A percentile compares a stretch with the other conserved stretches of the same genome.
Evolutionary conservation across 176 grass and related monocot genomes (phyloP).

Genomic region (Pontederia crassipes): DNA sequence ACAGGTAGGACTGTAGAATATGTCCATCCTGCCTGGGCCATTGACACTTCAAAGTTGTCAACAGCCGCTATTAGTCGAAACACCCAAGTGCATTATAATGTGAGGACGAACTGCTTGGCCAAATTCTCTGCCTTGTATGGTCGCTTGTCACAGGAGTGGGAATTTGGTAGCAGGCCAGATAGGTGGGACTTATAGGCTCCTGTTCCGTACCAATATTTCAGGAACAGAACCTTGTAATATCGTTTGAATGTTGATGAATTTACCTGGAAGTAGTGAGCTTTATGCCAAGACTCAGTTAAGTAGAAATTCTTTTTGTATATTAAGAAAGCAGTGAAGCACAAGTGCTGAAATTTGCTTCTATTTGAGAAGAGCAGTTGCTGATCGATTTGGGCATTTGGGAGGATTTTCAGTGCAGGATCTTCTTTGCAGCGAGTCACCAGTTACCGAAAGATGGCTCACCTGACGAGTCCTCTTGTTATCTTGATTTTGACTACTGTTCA

Average conservation of each 20-base stretch:
- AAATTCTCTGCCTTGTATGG: constrained; percentile 74
- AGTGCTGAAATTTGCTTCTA: too few species aligned
- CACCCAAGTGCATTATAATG: constrained; percentile 65
- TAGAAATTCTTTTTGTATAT: too few species aligned
- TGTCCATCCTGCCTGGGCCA: constrained; percentile 91
- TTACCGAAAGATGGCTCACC: too few species aligned
- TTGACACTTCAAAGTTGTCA: constrained; percentile 89
- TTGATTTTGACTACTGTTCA: too few species aligned
- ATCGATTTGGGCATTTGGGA: too few species aligned
- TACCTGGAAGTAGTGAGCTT: too few species aligned
- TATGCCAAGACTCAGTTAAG: too few species aligned
- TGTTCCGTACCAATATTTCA: neutral
- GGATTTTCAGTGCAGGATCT: too few species aligned
- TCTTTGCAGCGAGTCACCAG: too few species aligned
- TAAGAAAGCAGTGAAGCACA: too few species aligned
- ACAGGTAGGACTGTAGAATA: constrained; percentile 66
- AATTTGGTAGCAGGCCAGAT: constrained; percentile 54
- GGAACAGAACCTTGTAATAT: neutral
- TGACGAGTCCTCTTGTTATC: too few species aligned
- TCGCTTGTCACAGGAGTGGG: constrained; percentile 30
- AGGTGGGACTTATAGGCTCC: constrained; percentile 66
- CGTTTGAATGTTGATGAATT: neutral
- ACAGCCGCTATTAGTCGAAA: constrained; percentile 69
- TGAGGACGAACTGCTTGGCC: constrained; percentile 61
- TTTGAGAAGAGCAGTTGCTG: too few species aligned